A percentile compares a stretch with the other conserved stretches of the same genome.
Conservation (phyloP, 768 basidiomycete species). For the Naganishia vaughanmartiniae region DNA sequence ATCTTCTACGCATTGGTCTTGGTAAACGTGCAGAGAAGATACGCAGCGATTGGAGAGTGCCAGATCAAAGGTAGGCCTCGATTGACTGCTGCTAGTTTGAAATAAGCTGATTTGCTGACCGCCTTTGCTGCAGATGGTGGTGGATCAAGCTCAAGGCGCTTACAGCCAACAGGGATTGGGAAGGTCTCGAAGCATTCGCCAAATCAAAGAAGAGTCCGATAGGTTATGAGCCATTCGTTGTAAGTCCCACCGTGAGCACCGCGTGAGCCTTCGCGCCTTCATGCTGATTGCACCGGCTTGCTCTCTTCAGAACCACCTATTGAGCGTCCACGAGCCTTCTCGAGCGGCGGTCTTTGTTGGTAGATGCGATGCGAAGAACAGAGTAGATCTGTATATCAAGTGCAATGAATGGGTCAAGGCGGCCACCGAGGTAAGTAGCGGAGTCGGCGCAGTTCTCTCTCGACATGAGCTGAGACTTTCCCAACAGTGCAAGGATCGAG, state of each 20-base stretch:
- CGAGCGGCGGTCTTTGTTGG: conserved; percentile 73
- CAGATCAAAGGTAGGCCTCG: conserved; percentile 76
- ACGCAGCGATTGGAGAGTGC: conserved; percentile 84
- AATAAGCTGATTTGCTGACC: background rate
- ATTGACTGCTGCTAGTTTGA: background rate
- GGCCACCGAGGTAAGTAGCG: conserved; percentile 60
- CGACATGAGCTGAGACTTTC: conserved; percentile 26
- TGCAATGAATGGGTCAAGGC: conserved; percentile 89
- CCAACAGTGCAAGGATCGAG: conserved; percentile 70
- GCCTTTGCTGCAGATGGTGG: conserved; percentile 69
- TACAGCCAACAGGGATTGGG: conserved; percentile 76
- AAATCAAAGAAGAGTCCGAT: conserved; percentile 87
- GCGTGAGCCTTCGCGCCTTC: background rate
- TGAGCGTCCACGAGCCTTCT: conserved; percentile 54
- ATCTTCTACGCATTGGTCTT: conserved; percentile 73
- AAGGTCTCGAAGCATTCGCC: conserved; percentile 78
- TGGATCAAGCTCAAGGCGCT: conserved; percentile 83
- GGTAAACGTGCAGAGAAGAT: conserved; percentile 84
- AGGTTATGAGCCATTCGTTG: conserved; percentile 70
- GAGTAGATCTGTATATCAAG: conserved; percentile 81
- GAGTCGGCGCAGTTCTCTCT: conserved; percentile 35
- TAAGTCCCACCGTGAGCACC: conserved; percentile 32
- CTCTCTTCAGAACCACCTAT: conserved; percentile 40
- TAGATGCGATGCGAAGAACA: conserved; percentile 76
- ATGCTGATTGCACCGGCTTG: background rate